phyloP scores from a whole-genome alignment of 1,284 basidiomycete species.

The Sanguinoderma infundibulare region DNA sequence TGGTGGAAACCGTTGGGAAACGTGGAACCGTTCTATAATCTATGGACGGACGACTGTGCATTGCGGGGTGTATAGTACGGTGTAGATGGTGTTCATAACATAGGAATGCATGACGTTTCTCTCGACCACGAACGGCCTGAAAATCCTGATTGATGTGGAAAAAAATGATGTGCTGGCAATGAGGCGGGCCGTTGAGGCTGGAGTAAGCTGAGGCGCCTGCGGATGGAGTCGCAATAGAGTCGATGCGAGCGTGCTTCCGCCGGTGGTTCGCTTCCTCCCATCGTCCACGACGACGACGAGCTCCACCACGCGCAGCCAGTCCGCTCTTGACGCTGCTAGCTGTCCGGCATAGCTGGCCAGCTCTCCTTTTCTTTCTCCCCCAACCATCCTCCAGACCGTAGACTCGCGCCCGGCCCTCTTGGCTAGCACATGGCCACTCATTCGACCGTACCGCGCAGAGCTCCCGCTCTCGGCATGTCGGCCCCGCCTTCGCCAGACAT shows the following conservation, averaged over 20 bases:
- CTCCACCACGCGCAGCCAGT: constrained; percentile 14
- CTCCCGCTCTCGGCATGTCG: constrained; percentile 36
- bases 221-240: constrained; percentile 7
- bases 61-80: no score
- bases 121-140: no score
- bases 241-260: constrained; percentile 17
- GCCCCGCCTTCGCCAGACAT: constrained; percentile 38
- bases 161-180: no score
- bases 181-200: constrained; percentile 3
- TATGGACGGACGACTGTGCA: no score
- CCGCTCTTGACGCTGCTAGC: constrained; percentile 18
- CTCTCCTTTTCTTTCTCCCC: neutral
- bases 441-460: constrained; percentile 32
- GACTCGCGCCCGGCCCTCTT: neutral
- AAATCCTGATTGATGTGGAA: no score
- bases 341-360: constrained; percentile 19
- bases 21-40: neutral
- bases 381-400: neutral
- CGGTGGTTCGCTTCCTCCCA: constrained; percentile 21
- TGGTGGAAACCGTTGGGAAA: neutral
- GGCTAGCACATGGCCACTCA: constrained; percentile 21
- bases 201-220: constrained; percentile 12
- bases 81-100: no score
- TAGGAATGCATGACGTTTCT: no score
- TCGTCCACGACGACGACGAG: constrained; percentile 26